Base-by-base conservation (phyloP, 2,329 filamentous ascomycete species). In the Aspergillus viridinutans region DNA sequence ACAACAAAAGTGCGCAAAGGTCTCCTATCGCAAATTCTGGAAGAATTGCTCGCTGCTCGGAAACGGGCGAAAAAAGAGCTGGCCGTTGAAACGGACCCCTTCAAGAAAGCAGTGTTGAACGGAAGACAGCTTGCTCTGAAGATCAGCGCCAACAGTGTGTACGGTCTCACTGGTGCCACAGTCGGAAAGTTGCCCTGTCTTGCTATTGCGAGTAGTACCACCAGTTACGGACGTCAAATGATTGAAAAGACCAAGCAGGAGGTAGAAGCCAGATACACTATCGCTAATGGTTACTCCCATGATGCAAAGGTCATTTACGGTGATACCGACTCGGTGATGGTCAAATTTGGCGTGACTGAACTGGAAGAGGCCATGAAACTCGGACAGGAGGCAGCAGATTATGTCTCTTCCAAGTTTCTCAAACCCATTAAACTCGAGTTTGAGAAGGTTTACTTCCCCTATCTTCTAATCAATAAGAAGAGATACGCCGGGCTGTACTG, bases 321-420 rank as follows among this genome's bases (percentile, higher is more conserved):
- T 78, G 94, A 99, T 75, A 99, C 94, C 1, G 94, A 99, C 82
- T 99, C 94, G 8, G 94, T 99, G 78, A 99, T 99, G 94, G 93
- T 99, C 60, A 97, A 97, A 70, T 99, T 99, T 65, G 94, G 94
- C 47, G 92, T 92, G 9, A 87, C 86, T 45, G 92, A 97, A 62
- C 81, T 99, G 20, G 83, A 85, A 5, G 90, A 94, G 62, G 89
- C 92, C 23, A 99, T 99, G 94, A 92, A 89, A 69, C 80, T 99
- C 25, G 94, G 94, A n/a, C 84, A 96, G 69, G 92, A 99, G 73
- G 94, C 94, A 10, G 90, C 94, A 0, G 82, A 87, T 21, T 95
- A 81, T 65, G 94, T 99, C 43, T 97, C 94, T 4, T 83, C 84
- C 49, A 96, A 97, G 73, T 99, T 99, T 72, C 80, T 92, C 73